Percentiles rank a stretch among this genome's conserved stretches.
Evolutionary conservation across 345 rosid genomes (phyloP).

Genomic region (Ceriops decandra): DNA sequence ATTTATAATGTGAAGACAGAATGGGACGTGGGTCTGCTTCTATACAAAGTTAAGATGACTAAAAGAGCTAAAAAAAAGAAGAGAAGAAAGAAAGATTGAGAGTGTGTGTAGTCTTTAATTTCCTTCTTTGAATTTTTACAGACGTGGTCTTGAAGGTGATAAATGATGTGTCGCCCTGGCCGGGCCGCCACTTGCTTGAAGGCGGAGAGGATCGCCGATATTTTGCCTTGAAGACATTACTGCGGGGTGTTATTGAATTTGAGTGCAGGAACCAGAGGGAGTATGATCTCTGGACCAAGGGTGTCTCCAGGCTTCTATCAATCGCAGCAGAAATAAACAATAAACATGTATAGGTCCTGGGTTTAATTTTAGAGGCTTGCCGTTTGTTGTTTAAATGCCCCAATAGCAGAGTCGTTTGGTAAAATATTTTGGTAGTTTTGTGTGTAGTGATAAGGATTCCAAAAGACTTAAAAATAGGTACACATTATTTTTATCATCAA

Average conservation of each 20-base stretch:
- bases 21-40: slow-evolving; percentile 47
- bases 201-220: slow-evolving; percentile 75
- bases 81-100: slow-evolving; percentile 15
- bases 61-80: slow-evolving; percentile 43
- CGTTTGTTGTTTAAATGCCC: too few relatives aligned
- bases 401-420: too few relatives aligned
- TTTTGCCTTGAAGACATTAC: slow-evolving; percentile 65
- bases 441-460: too few relatives aligned
- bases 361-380: too few relatives aligned
- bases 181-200: slow-evolving; percentile 79
- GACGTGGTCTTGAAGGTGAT: slow-evolving; percentile 74
- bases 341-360: slow-evolving; percentile 25
- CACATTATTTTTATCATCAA: too few relatives aligned
- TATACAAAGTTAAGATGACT: slow-evolving; percentile 44
- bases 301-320: slow-evolving; percentile 76
- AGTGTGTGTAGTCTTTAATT: slow-evolving; percentile 16
- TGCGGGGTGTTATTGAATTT: slow-evolving; percentile 65
- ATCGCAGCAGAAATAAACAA: slow-evolving; percentile 54
- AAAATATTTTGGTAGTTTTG: too few relatives aligned
- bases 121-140: slow-evolving; percentile 18
- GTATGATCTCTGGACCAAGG: slow-evolving; percentile 86
- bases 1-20: slow-evolving; percentile 38
- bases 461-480: too few relatives aligned
- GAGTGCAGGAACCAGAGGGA: slow-evolving; percentile 79
- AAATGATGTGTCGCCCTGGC: slow-evolving; percentile 77